Percentiles rank a stretch among this genome's conserved stretches.
phyloP scores from a whole-genome alignment of 805 yeast genomes.

The Candida berthetii region DNA sequence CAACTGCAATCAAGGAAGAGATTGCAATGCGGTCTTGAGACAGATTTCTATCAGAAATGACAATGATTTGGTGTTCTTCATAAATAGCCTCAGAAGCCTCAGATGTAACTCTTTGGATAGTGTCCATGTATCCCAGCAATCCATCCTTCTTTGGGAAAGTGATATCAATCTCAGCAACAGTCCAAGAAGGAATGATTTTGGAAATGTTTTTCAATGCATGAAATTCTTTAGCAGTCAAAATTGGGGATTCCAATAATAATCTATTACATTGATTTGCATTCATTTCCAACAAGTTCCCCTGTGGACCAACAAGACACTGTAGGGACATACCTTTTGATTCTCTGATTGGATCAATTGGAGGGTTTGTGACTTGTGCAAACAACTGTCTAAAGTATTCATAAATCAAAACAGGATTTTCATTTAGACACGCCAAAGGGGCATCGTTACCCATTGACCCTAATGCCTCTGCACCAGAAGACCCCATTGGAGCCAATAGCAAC shows the following conservation, averaged over 20 bases:
- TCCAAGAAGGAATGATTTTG: constrained; percentile 81
- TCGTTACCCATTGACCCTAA: constrained; percentile 99
- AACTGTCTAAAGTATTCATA: constrained; percentile 94
- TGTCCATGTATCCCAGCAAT: constrained; percentile 73
- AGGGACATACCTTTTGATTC: constrained; percentile 96
- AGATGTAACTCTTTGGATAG: constrained; percentile 81
- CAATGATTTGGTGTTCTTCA: constrained; percentile 64
- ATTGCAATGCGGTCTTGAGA: constrained; percentile 65
- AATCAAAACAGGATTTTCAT: constrained; percentile 84
- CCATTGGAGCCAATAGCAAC: constrained; percentile 88
- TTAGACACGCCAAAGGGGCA: constrained; percentile 88
- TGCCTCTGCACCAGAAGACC: constrained; percentile 84
- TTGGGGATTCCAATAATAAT: constrained; percentile 75
- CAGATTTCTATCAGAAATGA: constrained; percentile 68
- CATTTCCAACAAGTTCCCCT: constrained; percentile 92
- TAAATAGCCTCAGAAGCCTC: constrained; percentile 85
- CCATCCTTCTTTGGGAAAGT: constrained; percentile 85
- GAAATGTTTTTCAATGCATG: constrained; percentile 68
- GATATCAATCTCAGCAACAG: constrained; percentile 75
- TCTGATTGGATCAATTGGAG: constrained; percentile 97
- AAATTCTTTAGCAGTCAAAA: constrained; percentile 68
- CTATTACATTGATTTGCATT: constrained; percentile 89
- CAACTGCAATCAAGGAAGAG: constrained; percentile 86
- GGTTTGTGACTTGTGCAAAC: constrained; percentile 98
- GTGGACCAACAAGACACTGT: constrained; percentile 98